These are phyloP conservation scores for Malus domestica DNA, from an alignment of 306 rosid genomes.

Conservation along the genomic window ASM211411v1 NC_041790.1:12186001-12186500, in stretches of 20 bases:
- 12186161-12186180: not conserved
- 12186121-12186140: not conserved
- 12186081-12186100: constrained; percentile 86
- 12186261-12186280: constrained; percentile 78
- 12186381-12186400: not conserved
- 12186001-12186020: not conserved
- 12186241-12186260: constrained; percentile 60
- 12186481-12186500: not conserved
- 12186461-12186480: not conserved
- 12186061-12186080: constrained; percentile 93
- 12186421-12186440: not conserved
- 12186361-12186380: not conserved
- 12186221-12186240: constrained; percentile 48
- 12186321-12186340: constrained; percentile 76
- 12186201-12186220: constrained; percentile 10
- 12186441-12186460: not conserved
- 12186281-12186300: constrained; percentile 95
- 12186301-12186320: constrained; percentile 95
- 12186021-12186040: not conserved
- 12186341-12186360: constrained; percentile 48
- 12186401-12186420: not conserved
- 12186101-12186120: constrained; percentile 87
- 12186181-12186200: too few relatives aligned
- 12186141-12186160: not conserved
- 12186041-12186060: constrained; percentile 67